Base-by-base conservation (phyloP, 1,284 basidiomycete species). In the Leccinum fallax region DNA sequence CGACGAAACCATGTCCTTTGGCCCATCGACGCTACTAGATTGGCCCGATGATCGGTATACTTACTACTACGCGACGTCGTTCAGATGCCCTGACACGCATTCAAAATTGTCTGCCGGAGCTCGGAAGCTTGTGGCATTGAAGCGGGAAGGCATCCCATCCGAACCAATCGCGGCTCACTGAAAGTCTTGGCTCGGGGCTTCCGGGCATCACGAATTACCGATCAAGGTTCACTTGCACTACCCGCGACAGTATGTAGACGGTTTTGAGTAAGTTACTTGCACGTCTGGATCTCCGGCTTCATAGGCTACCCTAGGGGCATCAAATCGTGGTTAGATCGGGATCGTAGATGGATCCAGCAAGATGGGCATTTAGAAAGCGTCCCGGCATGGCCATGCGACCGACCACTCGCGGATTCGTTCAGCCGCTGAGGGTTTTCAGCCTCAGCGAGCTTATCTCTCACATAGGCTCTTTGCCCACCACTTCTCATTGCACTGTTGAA, bases 391-490 rank as follows among this genome's bases (percentile, higher is more conserved):
- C n/a, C 40, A 43, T 43, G 40, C 43, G 11, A 48, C 46, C 46
- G 21, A 24, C 11, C 21, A 24, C 6, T 24, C 46, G 36, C 61
- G 7, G 28, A 19, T 32, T 4, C 3, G 30, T 9, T 63, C 36
- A 38, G 36, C 36, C 32, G 15, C 32, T 19, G 36, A 26, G 5
- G 36, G 38, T 40, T 65, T 65, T 61, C 40, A 24, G 28, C 57
- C 38, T 26, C 55, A 24, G 36, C 48, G 48, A 40, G 9, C 26
- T 26, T n/a, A 26, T 38, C 11, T 15, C 52, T 21, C 10, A 60
- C 9, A n/a, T n/a, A 28, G 19, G 15, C 6, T 19, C 10, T 11
- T 21, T 11, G 8, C 11, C 36, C 8, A 26, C 10, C n/a, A 11
- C 10, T 43, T 19, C 36, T 43, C 19, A 46, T 46, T 21, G 19